Evolutionary conservation across 2,329 filamentous ascomycete species (phyloP), one percentile per base, ranked within the genome.

Genomic region (Chaetoscypha palmicola): DNA sequence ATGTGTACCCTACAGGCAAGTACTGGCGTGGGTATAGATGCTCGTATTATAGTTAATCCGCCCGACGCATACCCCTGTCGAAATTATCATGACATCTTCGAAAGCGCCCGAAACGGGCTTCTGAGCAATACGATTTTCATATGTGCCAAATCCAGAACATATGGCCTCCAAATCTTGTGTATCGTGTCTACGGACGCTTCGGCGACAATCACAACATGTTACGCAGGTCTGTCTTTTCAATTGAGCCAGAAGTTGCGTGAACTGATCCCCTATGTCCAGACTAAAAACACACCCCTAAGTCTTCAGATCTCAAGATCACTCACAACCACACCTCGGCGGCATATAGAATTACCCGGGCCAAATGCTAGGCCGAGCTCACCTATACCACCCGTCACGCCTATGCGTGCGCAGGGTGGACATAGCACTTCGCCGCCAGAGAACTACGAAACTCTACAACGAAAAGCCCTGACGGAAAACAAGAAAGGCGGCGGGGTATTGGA

Each of bases 401-500:
- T 30, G 22, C 17, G 19, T 17, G 42, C 43, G 5, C 43, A 52
- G 31, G 46, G 44, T 5, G 26, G 28, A 14, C 2, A 42, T 17
- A 53, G 50, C 22, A 11, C 21, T 9, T 19, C 31, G 7, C 14
- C 53, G 14, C 24, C 24, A 7, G 35, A 43, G 16, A 10, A 28
- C 5, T 14, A 53, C n/a, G 38, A 45, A 17, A 11, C n/a, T 33
- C 46, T 48, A 14, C 41, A 54, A 19, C 51, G 48, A 12, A 44
- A 48, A 41, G 38, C 49, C 14, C 64, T 39, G 60, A 57, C 37
- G 64, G 14, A 30, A 12, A 16, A 32, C 48, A 4, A 46, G 45
- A 39, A 52, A 37, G 30, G 38, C 5, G 35, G 44, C 68, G 24
- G 47, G 17, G 36, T 46, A 1, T 73, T 72, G 7, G 79, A 82